Base-by-base conservation (phyloP, 129 eudicot genomes). In the Flaveria trinervia region DNA sequence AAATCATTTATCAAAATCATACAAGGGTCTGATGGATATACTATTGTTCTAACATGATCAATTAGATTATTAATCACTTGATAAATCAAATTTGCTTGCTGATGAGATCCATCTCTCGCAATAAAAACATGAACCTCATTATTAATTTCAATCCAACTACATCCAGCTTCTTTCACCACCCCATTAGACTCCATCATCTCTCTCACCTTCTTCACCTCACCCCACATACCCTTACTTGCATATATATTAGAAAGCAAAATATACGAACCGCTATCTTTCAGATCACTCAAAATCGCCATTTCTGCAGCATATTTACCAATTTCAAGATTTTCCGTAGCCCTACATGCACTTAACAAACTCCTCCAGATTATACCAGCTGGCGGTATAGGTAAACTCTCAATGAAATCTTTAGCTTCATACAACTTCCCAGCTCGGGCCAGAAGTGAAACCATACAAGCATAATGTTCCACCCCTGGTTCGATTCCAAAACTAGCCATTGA, bases 391-490 rank as follows among this genome's bases (percentile, higher is more conserved):
- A 90, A 86, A 73, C 74, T 81, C 66, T 88, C 93, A 3, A 90
- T 88, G 60, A 90, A 82, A 12, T 83, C 87, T 73, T 78, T 88
- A 18, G 96, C 93, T 65, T 88, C 91, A 44, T 23, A 23, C 52
- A 88, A 15, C 77, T 76, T 82, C 67, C 96, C 96, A 45, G 93
- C 91, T 73, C 93, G 80, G 15, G 88, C 88, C 65, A 90, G 75
- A 8, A 90, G 86, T 22, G 96, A 80, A 61, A 88, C 93, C 83
- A 90, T 82, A 56, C 93, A 90, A 41, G 88, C 83, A 71, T 86
- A 90, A 79, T 90, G 96, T 46, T 90, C 96, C 7, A 80, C 54
- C 44, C 89, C 91, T 20, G 93, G 96, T 79, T 88, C 84, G 12
- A 90, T 78, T 50, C 96, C 91, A 17, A 67, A 84, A 9, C n/a